These are phyloP conservation scores for Cyberlindnera misumaiensis DNA, from an alignment of 805 yeast species.

Conservation along the genomic window DNA sequence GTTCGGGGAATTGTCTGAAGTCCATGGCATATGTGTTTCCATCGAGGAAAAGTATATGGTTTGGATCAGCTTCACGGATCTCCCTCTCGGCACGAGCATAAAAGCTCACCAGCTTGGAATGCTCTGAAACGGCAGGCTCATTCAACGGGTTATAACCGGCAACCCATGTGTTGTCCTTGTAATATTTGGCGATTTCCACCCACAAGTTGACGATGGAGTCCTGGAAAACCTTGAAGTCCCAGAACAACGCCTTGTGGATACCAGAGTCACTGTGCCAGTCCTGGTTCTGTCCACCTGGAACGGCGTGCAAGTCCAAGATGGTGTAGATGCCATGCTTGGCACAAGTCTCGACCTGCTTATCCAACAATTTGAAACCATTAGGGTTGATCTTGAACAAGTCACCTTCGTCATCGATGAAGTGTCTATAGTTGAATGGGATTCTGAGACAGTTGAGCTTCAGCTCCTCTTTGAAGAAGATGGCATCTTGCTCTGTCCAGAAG, in stretches of 20 bases:
- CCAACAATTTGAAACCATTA: constrained; percentile 39
- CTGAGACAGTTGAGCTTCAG: constrained; percentile 40
- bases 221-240: constrained; percentile 36
- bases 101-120: constrained; percentile 32
- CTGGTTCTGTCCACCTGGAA: constrained; percentile 50
- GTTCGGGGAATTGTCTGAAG: constrained; percentile 38
- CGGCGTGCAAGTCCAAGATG: constrained; percentile 41
- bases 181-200: constrained; percentile 38
- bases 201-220: constrained; percentile 40
- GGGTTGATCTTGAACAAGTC: constrained; percentile 37
- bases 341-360: constrained; percentile 37
- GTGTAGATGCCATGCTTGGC: constrained; percentile 41
- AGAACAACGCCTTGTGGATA: constrained; percentile 29
- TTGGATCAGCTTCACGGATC: constrained; percentile 38
- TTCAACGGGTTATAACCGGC: constrained; percentile 51
- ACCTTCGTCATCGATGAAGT: constrained; percentile 38
- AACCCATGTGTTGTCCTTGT: constrained; percentile 38
- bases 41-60: constrained; percentile 41
- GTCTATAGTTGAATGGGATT: constrained; percentile 47
- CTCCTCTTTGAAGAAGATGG: constrained; percentile 34
- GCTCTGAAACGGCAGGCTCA: constrained; percentile 43
- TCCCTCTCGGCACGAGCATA: constrained; percentile 33
- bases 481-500: constrained; percentile 46
- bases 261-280: constrained; percentile 48
- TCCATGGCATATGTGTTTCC: constrained; percentile 46